These are phyloP conservation scores for Rossbeevera mucosa DNA, from an alignment of 768 basidiomycete genomes.

Conservation along the genomic window DNA sequence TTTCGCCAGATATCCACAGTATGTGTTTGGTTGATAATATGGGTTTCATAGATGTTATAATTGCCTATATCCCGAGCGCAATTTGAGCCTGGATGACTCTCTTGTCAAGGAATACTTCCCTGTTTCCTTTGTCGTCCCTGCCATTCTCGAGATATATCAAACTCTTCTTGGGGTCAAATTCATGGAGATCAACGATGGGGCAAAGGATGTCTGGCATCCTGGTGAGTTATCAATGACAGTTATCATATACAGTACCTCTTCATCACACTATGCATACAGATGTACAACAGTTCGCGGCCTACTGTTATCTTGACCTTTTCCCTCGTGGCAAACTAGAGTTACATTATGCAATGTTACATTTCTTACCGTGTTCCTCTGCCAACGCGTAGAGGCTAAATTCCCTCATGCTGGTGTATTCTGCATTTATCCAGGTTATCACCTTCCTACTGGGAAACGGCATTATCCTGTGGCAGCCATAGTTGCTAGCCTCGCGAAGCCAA, in stretches of 20 bases:
- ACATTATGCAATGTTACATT: background rate
- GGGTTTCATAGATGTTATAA: slow-evolving; percentile 27
- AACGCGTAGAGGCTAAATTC: slow-evolving; percentile 61
- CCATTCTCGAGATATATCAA: slow-evolving; percentile 82
- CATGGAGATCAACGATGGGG: slow-evolving; percentile 46
- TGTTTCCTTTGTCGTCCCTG: slow-evolving; percentile 74
- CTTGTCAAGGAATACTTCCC: slow-evolving; percentile 89
- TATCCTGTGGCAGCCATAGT: slow-evolving; percentile 86
- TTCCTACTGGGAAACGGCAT: slow-evolving; percentile 50
- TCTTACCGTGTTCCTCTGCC: background rate
- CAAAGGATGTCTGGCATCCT: slow-evolving; percentile 72
- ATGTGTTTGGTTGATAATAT: background rate
- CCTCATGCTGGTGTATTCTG: slow-evolving; percentile 86
- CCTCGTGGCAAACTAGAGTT: slow-evolving; percentile 52
- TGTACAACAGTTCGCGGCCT: slow-evolving; percentile 80
- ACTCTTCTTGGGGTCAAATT: slow-evolving; percentile 75
- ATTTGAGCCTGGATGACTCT: slow-evolving; percentile 67
- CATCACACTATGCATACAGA: slow-evolving; percentile 38
- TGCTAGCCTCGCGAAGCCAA: slow-evolving; percentile 84
- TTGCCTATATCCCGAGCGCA: slow-evolving; percentile 52
- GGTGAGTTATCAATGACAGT: slow-evolving; percentile 48
- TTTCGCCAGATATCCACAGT: background rate
- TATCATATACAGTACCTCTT: background rate
- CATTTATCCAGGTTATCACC: slow-evolving; percentile 61
- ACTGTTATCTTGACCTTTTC: slow-evolving; percentile 86